Conservation (phyloP, 2,329 filamentous ascomycete species). For the Monilinia polystroma region DNA sequence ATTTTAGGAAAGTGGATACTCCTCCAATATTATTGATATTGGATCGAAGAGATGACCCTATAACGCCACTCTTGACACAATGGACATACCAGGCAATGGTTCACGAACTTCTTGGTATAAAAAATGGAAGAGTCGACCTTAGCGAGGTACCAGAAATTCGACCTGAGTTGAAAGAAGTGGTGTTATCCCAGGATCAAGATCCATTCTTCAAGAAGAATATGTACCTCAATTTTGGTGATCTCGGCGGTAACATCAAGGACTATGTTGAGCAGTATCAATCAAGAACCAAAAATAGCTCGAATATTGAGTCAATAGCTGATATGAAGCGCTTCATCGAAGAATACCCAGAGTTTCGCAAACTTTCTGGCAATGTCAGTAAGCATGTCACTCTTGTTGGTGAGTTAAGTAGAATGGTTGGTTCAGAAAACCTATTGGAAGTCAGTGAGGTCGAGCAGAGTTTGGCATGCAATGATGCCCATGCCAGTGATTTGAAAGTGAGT, state of each 20-base stretch:
- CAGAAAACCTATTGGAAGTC: slow-evolving; percentile 87
- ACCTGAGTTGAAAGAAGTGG: slow-evolving; percentile 88
- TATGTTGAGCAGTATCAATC: slow-evolving; percentile 98
- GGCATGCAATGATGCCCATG: slow-evolving; percentile 95
- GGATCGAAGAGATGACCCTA: slow-evolving; percentile 89
- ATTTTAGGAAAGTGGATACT: slow-evolving; percentile 92
- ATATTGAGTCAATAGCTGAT: slow-evolving; percentile 94
- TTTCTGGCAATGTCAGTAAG: slow-evolving; percentile 97
- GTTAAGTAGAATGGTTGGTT: slow-evolving; percentile 80
- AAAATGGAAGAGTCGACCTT: slow-evolving; percentile 91
- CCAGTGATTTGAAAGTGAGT: slow-evolving; percentile 79
- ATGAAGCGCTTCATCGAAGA: slow-evolving; percentile 99
- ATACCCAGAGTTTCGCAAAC: slow-evolving; percentile 94
- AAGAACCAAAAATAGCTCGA: slow-evolving; percentile 93
- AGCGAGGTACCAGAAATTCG: slow-evolving; percentile 79
- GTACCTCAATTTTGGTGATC: slow-evolving; percentile 95
- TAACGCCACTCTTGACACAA: slow-evolving; percentile 90
- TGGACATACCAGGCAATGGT: slow-evolving; percentile 99
- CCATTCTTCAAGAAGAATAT: slow-evolving; percentile 99
- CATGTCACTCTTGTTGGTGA: slow-evolving; percentile 96
- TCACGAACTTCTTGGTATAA: slow-evolving; percentile 89
- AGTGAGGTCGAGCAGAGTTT: slow-evolving; percentile 96
- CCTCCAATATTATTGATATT: slow-evolving; percentile 88
- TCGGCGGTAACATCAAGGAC: slow-evolving; percentile 95
- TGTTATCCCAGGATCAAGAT: slow-evolving; percentile 93